Conservation (phyloP, 108 stramenopile species). For the Cyclotella kingstonii region DNA sequence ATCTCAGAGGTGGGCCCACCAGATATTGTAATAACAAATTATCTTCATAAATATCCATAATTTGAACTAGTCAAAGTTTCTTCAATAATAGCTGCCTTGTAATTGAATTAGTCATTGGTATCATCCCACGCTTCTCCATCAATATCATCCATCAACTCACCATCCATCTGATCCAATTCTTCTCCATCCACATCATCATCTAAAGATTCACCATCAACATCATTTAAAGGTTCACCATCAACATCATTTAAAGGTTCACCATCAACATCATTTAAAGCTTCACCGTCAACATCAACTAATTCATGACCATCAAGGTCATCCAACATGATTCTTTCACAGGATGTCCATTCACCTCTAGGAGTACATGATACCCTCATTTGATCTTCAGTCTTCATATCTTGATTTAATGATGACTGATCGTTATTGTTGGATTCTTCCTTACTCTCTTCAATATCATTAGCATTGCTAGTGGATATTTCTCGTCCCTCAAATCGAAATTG, state of each 20-base stretch:
- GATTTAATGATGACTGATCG: conserved; percentile 1
- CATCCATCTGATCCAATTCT: conserved; percentile 35
- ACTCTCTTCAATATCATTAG: not conserved
- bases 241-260: not conserved
- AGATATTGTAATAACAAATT: too few species aligned
- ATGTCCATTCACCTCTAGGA: conserved; percentile 31
- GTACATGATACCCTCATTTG: conserved; percentile 25
- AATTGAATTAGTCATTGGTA: not conserved
- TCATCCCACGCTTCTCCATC: conserved; percentile 24
- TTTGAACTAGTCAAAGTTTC: too few species aligned
- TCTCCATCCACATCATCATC: conserved; percentile 25
- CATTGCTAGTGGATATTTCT: conserved; percentile 18
- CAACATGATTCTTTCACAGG: conserved; percentile 5
- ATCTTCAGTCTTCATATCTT: too few species aligned
- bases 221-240: conserved; percentile 12
- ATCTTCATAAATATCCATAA: too few species aligned
- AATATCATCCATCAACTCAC: conserved; percentile 6
- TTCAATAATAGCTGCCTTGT: too few species aligned
- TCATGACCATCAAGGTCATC: conserved; percentile 9
- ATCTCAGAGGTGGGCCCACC: too few species aligned
- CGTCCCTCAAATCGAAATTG: conserved; percentile 71
- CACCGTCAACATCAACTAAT: conserved; percentile 9
- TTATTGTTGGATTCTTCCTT: conserved; percentile 4
- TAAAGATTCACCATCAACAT: conserved; percentile 37
- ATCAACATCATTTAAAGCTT: conserved; percentile 13